A percentile compares a stretch with the other conserved stretches of the same genome.
Evolutionary conservation across 768 basidiomycete species (phyloP).

Genomic region (Chlorophyllum brunneum): DNA sequence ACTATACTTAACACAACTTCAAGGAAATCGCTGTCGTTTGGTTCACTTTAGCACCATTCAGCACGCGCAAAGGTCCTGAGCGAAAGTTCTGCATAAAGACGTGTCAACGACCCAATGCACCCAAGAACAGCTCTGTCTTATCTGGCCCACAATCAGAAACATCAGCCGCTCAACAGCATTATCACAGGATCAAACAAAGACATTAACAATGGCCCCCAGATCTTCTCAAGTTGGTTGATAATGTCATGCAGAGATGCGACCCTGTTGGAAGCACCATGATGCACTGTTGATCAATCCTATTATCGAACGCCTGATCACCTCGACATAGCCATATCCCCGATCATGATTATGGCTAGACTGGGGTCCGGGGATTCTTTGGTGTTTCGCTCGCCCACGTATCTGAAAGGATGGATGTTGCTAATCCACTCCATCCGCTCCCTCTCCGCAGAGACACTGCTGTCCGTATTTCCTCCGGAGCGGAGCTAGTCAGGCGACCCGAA

Average conservation of each 20-base stretch:
- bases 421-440: too few species aligned
- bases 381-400: too few species aligned
- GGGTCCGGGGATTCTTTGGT: neutral
- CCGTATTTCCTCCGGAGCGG: neutral
- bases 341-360: neutral
- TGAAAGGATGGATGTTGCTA: too few species aligned
- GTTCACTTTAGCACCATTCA: neutral
- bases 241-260: neutral
- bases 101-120: too few species aligned
- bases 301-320: neutral
- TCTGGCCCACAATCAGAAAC: neutral
- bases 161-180: neutral
- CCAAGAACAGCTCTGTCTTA: too few species aligned
- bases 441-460: too few species aligned
- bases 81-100: too few species aligned
- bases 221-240: slow-evolving; percentile 5
- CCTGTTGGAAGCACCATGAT: neutral
- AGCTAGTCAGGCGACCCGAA: slow-evolving; percentile 1
- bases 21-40: neutral
- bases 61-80: too few species aligned
- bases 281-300: neutral
- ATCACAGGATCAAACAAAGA: too few species aligned
- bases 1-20: slow-evolving; percentile 7
- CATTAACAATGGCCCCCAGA: neutral
- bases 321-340: slow-evolving; percentile 3